These are phyloP conservation scores for Dactylorhiza incarnata DNA, from an alignment of 106 monocot species.

Conservation along the genomic window DNA sequence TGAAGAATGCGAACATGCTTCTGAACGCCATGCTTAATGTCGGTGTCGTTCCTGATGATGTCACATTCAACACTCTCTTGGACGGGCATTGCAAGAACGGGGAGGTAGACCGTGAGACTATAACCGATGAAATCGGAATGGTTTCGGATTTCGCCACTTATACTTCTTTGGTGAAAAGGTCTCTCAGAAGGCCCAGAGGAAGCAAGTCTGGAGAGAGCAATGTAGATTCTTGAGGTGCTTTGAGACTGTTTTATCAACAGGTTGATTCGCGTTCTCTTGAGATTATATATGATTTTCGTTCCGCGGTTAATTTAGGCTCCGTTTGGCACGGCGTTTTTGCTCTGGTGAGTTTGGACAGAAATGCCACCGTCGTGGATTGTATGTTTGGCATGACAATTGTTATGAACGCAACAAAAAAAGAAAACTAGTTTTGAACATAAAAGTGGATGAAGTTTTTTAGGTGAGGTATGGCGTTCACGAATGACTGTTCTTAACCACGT, in stretches of 20 bases:
- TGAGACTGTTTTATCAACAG: neutral
- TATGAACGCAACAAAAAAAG: no score
- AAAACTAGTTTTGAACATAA: no score
- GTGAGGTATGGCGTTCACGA: no score
- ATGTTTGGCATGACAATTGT: no score
- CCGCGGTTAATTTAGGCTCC: no score
- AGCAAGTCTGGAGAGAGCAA: neutral
- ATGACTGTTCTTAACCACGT: no score
- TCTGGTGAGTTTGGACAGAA: no score
- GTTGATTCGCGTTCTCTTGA: no score
- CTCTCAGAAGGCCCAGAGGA: constrained; percentile 26
- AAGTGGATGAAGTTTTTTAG: no score
- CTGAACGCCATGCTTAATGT: constrained; percentile 71
- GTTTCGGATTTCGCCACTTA: constrained; percentile 62
- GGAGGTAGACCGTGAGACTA: constrained; percentile 24
- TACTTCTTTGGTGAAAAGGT: constrained; percentile 45
- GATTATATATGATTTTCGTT: no score
- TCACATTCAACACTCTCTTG: constrained; percentile 77
- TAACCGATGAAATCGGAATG: constrained; percentile 75
- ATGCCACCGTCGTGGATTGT: no score
- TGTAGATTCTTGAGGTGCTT: constrained; percentile 1
- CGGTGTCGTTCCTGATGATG: constrained; percentile 80
- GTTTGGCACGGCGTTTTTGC: no score
- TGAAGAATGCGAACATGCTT: constrained; percentile 83
- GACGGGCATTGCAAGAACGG: constrained; percentile 71